Evolutionary conservation across 768 basidiomycete species (phyloP), one percentile per base, ranked within the genome.

Genomic region (Cystofilobasidium bisporidii): DNA sequence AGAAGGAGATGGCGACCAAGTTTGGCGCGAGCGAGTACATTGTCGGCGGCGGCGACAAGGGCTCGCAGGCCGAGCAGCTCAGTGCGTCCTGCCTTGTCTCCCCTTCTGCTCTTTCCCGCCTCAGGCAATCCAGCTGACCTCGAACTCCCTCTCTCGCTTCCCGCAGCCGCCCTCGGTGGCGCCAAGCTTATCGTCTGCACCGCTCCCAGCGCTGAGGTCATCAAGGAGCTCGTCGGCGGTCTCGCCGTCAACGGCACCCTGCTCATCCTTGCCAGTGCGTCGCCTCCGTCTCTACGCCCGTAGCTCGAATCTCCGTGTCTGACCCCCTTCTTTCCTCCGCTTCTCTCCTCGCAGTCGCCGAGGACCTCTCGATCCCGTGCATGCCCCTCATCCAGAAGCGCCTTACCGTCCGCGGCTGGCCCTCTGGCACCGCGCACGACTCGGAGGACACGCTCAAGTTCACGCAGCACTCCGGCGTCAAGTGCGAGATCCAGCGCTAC

Each of bases 21-120:
- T 74, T 81, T 56, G 80, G 80, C 36, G 80, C 80, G 0, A 72
- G 78, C 61, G 69, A 74, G 24, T 80, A 79, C 73, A 70, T 81
- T 59, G 78, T 78, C 65, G 72, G 73, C n/a, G 71, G 73, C 11
- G 71, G 72, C 53, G 61, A 20, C 28, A n/a, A 62, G 61, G 36
- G 36, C 36, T 32, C 22, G 20, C 38, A 33, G 5, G 74, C 76
- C 68, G 72, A 77, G 68, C 69, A 79, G 24, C 79, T 79, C 11
- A 79, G 80, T 20, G 79, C 79, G 11, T 77, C 76, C 58, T 71
- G 79, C 48, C 76, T 36, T 12, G 5, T 36, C 36, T 36, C 36
- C 36, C 36, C 36, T 36, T 12, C 5, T 36, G 36, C 5, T 36
- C 36, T 6, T 36, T 6, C n/a, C n/a, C n/a, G 36, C 36, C 36